Base-by-base conservation (phyloP, 83 land plant genomes). In the Picea abies region DNA sequence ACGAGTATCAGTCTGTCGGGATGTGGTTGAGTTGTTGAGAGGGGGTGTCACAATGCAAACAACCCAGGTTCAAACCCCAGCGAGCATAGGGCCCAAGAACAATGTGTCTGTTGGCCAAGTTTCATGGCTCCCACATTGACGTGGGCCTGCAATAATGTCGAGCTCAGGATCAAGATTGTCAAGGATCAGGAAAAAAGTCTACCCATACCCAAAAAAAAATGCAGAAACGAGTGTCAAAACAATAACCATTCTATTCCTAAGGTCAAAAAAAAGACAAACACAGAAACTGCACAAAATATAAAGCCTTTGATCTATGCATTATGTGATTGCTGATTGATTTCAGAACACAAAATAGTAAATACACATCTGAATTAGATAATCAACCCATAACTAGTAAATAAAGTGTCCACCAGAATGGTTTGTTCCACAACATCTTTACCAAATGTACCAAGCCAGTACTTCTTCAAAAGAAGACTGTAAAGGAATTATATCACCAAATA, bases 131-230 rank as follows among this genome's bases (percentile, higher is more conserved):
- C 56, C 12, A 49, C 56, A 49, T 49, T 49, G 56, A 10, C 3
- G 10, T 49, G 56, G 56, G 56, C 56, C 56, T 49, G 56, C 9
- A 49, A 9, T 49, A 49, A 49, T 9, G 56, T 49, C 2, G 12
- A 9, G 56, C 12, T 49, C 56, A 49, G 56, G 56, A 8, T 9
- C 56, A 49, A 49, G 56, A 8, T 49, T 9, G 56, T 49, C 10
- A 9, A 49, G 87, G 78, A 82, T 35, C 20, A 70, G 60, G 73
- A 4, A 78, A 79, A 10, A 60, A 78, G 16, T 66, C 26, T 22
- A 66, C 11, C 69, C 69, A 66, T 22, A 22, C n/a, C 69, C 22
- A 22, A 25, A 66, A 66, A 64, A 2, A 66, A 22, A 66, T 66
- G 22, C 17, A 66, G 22, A 66, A 66, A 19, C 19, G 7, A 66